Conservation (phyloP, 192 early-diverging fungal species). For the Coemansia aciculifera region DNA sequence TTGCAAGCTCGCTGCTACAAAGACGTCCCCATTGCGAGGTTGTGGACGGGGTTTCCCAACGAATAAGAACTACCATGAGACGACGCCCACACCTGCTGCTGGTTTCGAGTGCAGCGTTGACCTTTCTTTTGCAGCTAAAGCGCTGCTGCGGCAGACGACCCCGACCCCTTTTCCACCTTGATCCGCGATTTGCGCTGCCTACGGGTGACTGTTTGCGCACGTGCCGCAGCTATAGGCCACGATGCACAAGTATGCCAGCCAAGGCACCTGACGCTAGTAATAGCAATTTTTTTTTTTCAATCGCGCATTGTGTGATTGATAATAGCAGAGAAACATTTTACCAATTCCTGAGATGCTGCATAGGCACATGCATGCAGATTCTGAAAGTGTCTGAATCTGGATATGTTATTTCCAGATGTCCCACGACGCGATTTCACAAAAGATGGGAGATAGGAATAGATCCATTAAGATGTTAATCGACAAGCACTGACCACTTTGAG, state of each 20-base stretch:
- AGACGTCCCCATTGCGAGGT: not conserved
- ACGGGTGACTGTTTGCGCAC: not conserved
- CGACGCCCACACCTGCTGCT: not conserved
- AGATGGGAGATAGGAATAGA: not conserved
- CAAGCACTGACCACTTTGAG: slow-evolving; percentile 81
- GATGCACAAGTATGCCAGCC: not conserved
- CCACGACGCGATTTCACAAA: too few species aligned
- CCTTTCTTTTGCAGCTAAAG: not conserved
- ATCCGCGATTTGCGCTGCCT: not conserved
- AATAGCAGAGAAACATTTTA: not conserved
- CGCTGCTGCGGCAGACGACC: not conserved
- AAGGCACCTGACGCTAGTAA: not conserved
- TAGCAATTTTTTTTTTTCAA: not conserved
- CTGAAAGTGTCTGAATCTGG: not conserved
- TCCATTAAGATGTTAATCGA: slow-evolving; percentile 46
- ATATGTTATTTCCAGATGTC: not conserved
- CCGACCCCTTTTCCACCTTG: not conserved
- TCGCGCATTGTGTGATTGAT: not conserved
- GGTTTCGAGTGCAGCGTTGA: not conserved
- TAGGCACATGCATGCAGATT: not conserved
- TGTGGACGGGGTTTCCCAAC: not conserved
- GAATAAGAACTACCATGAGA: not conserved
- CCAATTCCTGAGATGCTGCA: not conserved
- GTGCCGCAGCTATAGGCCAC: slow-evolving; percentile 1
- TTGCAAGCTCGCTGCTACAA: not conserved